Percentiles rank a stretch among this genome's conserved stretches.
These are phyloP conservation scores for Lactarius deliciosus DNA, from an alignment of 768 basidiomycete genomes.

Conservation along the genomic window DNA sequence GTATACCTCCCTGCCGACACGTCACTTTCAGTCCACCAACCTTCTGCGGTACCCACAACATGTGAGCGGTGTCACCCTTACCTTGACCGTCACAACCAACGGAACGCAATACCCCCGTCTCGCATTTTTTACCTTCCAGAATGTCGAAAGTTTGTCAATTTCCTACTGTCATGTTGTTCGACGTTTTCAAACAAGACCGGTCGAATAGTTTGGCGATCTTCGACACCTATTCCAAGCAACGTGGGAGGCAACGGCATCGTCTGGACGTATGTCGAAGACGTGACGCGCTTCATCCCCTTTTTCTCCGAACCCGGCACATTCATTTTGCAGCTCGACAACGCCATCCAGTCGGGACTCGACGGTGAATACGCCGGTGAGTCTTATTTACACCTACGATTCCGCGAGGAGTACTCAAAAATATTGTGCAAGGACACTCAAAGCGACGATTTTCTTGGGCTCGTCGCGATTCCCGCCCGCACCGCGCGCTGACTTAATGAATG, in stretches of 20 bases:
- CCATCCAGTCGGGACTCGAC: slow-evolving; percentile 53
- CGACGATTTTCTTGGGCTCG: slow-evolving; percentile 65
- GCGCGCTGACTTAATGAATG: no score
- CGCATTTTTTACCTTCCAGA: no score
- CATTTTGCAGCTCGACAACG: slow-evolving; percentile 71
- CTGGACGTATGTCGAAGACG: slow-evolving; percentile 77
- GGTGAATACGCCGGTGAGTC: slow-evolving; percentile 68
- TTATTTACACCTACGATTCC: neutral
- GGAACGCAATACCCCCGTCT: no score
- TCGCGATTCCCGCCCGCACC: slow-evolving; percentile 59
- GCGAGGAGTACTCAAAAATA: neutral
- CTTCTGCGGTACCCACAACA: no score
- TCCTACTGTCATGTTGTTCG: no score
- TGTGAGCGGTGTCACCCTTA: no score
- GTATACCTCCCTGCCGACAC: no score
- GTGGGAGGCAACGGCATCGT: slow-evolving; percentile 58
- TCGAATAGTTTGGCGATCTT: slow-evolving; percentile 71
- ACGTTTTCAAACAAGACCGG: neutral
- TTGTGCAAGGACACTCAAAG: slow-evolving; percentile 56
- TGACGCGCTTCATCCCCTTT: slow-evolving; percentile 67
- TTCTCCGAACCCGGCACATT: slow-evolving; percentile 68
- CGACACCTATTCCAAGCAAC: slow-evolving; percentile 64
- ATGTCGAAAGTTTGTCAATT: neutral
- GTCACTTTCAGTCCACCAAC: no score
- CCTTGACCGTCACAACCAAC: no score